Conservation (phyloP, 805 yeast species). For the Wickerhamomyces ciferrii region DNA sequence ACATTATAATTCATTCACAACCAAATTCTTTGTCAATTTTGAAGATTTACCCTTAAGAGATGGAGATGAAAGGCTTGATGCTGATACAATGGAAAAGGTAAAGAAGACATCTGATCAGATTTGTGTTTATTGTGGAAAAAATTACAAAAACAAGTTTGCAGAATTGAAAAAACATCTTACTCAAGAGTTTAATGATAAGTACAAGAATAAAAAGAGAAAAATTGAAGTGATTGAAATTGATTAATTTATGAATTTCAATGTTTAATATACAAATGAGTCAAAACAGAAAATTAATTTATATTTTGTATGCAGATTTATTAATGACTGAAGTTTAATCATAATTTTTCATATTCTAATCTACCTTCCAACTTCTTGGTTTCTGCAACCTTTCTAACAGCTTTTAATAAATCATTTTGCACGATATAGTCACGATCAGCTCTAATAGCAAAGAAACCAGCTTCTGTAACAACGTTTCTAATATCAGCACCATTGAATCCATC, state of each 20-base stretch:
- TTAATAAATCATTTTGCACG: conserved; percentile 89
- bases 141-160: conserved; percentile 38
- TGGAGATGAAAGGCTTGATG: conserved; percentile 36
- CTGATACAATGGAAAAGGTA: conserved; percentile 32
- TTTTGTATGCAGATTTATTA: neutral
- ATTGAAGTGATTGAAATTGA: neutral
- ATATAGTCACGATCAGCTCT: conserved; percentile 97
- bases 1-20: conserved; percentile 70
- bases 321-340: conserved; percentile 21
- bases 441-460: conserved; percentile 97
- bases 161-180: conserved; percentile 36
- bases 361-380: conserved; percentile 98
- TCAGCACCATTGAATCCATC: conserved; percentile 99
- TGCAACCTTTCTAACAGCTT: conserved; percentile 96
- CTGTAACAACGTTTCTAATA: conserved; percentile 94
- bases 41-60: conserved; percentile 38
- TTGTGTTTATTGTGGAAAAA: conserved; percentile 36
- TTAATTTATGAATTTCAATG: neutral
- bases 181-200: conserved; percentile 25
- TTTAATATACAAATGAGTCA: neutral
- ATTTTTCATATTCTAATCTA: conserved; percentile 88
- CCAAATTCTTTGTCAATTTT: conserved; percentile 57
- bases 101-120: conserved; percentile 29
- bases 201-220: neutral
- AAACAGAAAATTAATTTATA: neutral